phyloP scores from a whole-genome alignment of 495 filamentous ascomycete species.

The Neurospora sp. region DNA sequence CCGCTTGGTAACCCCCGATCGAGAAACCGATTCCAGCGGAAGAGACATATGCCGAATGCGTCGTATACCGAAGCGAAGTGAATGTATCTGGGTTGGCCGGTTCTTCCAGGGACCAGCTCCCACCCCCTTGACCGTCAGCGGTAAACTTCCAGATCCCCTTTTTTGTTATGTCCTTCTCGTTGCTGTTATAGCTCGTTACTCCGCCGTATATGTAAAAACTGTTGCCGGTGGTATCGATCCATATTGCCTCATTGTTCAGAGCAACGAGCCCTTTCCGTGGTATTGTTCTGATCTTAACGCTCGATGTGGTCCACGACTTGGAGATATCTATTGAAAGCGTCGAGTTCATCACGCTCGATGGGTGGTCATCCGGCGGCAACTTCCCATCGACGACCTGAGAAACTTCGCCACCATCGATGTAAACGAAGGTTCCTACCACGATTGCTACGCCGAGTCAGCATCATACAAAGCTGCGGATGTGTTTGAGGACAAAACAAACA shows the following conservation, averaged over 20 bases:
- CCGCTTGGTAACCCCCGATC: constrained; percentile 7
- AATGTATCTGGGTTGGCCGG: constrained; percentile 1
- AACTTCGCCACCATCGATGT: too few relatives aligned
- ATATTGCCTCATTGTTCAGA: constrained; percentile 3
- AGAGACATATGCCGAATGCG: constrained; percentile 1
- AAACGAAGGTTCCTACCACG: too few relatives aligned
- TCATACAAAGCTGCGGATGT: too few relatives aligned
- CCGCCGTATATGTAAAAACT: constrained; percentile 31
- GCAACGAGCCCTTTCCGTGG: constrained; percentile 1
- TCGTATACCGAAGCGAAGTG: neutral
- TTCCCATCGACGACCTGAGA: too few relatives aligned
- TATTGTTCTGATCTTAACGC: constrained; percentile 3
- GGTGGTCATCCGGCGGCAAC: too few relatives aligned
- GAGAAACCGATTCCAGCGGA: constrained; percentile 2
- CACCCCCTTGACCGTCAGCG: constrained; percentile 25
- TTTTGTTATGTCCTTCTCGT: too few relatives aligned
- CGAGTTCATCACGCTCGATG: too few relatives aligned
- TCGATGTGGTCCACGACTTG: too few relatives aligned
- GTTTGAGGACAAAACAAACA: too few relatives aligned
- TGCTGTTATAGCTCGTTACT: neutral
- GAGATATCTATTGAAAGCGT: too few relatives aligned
- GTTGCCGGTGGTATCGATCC: constrained; percentile 16
- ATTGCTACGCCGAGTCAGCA: too few relatives aligned
- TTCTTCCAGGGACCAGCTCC: constrained; percentile 20
- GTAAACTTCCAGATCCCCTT: constrained; percentile 23